Evolutionary conservation across 108 stramenopile genomes (phyloP).

Genomic region (Fistulifera pelliculosa): DNA sequence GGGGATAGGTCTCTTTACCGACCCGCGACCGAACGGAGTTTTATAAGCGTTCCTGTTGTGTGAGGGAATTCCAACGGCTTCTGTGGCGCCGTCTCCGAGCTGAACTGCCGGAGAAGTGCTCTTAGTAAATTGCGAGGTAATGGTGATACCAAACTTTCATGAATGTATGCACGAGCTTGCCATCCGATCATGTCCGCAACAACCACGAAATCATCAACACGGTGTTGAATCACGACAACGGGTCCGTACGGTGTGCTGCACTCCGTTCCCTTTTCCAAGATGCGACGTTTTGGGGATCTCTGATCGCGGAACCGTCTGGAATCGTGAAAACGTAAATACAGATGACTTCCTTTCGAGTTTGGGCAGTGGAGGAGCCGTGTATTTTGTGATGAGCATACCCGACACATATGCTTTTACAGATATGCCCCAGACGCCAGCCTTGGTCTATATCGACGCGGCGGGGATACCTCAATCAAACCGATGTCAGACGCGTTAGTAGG

Average conservation of each 20-base stretch:
- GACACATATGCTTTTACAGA: constrained; percentile 6
- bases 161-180: constrained; percentile 60
- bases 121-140: constrained; percentile 49
- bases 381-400: constrained; percentile 56
- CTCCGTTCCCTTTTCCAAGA: constrained; percentile 47
- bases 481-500: too few relatives aligned
- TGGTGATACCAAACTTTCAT: constrained; percentile 38
- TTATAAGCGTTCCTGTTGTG: constrained; percentile 43
- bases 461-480: too few relatives aligned
- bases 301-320: constrained; percentile 25
- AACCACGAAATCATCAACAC: constrained; percentile 45
- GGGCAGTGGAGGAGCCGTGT: constrained; percentile 57
- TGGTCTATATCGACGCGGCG: too few relatives aligned
- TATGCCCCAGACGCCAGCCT: too few relatives aligned
- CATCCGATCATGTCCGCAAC: constrained; percentile 70
- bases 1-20: constrained; percentile 37
- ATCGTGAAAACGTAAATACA: constrained; percentile 64
- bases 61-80: constrained; percentile 47
- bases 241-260: constrained; percentile 77
- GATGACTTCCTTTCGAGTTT: constrained; percentile 48
- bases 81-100: constrained; percentile 18
- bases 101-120: constrained; percentile 34
- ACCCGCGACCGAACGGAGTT: constrained; percentile 70
- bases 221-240: constrained; percentile 58
- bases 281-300: constrained; percentile 21